Percentiles rank a stretch among this genome's conserved stretches.
These are phyloP conservation scores for Rhodotorula sphaerocarpa DNA, from an alignment of 768 basidiomycete species.

Conservation along the genomic window DNA sequence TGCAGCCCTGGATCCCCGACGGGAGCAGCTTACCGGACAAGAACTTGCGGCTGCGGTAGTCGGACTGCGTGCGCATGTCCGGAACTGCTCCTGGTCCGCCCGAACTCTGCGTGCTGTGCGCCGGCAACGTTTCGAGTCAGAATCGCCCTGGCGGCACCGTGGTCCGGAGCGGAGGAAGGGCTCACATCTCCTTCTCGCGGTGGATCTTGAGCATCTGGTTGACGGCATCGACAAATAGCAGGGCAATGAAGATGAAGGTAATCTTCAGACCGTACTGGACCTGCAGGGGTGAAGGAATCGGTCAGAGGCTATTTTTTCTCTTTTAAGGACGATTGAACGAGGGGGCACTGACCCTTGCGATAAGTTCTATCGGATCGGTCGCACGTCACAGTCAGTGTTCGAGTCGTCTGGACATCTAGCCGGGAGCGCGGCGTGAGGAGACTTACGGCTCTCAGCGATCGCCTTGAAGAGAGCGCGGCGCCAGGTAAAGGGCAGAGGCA, in stretches of 20 bases:
- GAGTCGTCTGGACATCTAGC: too few species aligned
- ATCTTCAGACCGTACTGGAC: constrained; percentile 39
- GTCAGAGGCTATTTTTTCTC: too few species aligned
- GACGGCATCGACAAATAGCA: constrained; percentile 82
- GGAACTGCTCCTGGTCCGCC: constrained; percentile 39
- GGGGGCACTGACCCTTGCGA: constrained; percentile 28
- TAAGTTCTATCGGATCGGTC: too few species aligned
- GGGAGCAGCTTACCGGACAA: constrained; percentile 55
- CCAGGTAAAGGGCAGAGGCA: constrained; percentile 34
- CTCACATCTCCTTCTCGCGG: constrained; percentile 26
- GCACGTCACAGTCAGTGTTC: too few species aligned
- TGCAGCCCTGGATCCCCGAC: constrained; percentile 35
- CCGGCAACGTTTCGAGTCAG: constrained; percentile 37
- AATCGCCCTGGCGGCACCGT: constrained; percentile 45
- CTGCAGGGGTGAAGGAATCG: not conserved
- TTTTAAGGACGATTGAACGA: too few species aligned
- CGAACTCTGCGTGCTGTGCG: constrained; percentile 30
- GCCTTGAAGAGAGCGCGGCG: constrained; percentile 29
- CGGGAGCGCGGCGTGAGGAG: too few species aligned
- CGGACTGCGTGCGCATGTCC: constrained; percentile 74
- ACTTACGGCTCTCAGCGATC: constrained; percentile 26
- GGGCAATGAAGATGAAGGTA: constrained; percentile 58
- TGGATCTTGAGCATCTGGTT: constrained; percentile 71
- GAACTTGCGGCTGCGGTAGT: constrained; percentile 82
- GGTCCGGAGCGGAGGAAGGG: not conserved